These are phyloP conservation scores for Lachancea cidri DNA, from an alignment of 805 yeast genomes.

Conservation along the genomic window DNA sequence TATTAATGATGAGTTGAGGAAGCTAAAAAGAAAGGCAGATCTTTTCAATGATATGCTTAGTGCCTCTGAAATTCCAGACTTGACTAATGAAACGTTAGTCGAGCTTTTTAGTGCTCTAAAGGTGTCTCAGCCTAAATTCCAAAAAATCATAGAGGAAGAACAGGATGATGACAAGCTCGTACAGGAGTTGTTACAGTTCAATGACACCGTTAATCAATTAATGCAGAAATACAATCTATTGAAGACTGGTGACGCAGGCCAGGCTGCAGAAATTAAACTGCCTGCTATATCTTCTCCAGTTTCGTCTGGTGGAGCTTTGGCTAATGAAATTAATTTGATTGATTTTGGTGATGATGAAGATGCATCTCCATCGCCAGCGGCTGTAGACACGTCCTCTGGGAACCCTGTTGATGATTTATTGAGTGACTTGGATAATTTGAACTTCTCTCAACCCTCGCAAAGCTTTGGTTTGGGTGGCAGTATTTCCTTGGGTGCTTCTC, in stretches of 20 bases:
- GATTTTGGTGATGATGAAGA: slow-evolving; percentile 63
- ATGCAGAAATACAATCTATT: slow-evolving; percentile 61
- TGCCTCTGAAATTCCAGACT: slow-evolving; percentile 38
- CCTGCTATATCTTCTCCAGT: slow-evolving; percentile 30
- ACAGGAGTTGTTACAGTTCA: slow-evolving; percentile 57
- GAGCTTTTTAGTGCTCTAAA: slow-evolving; percentile 78
- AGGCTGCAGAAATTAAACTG: slow-evolving; percentile 47
- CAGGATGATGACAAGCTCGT: slow-evolving; percentile 64
- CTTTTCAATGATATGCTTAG: slow-evolving; percentile 81
- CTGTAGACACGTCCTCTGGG: slow-evolving; percentile 18
- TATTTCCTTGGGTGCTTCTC: slow-evolving; percentile 36
- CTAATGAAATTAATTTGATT: slow-evolving; percentile 52
- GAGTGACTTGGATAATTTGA: slow-evolving; percentile 61
- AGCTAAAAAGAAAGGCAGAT: slow-evolving; percentile 79
- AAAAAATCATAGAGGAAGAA: slow-evolving; percentile 78
- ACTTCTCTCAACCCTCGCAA: slow-evolving; percentile 41
- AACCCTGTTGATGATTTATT: slow-evolving; percentile 59
- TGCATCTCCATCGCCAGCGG: slow-evolving; percentile 20
- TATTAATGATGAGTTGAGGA: slow-evolving; percentile 77
- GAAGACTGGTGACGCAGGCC: slow-evolving; percentile 55
- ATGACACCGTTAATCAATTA: slow-evolving; percentile 69
- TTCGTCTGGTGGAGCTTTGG: slow-evolving; percentile 34
- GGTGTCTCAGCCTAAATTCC: slow-evolving; percentile 80
- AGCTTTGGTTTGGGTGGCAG: slow-evolving; percentile 50
- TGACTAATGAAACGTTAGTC: slow-evolving; percentile 57